A percentile compares a stretch with the other conserved stretches of the same genome.
These are phyloP conservation scores for Coprinellus micaceus DNA, from an alignment of 768 basidiomycete species.

Conservation along the genomic window DNA sequence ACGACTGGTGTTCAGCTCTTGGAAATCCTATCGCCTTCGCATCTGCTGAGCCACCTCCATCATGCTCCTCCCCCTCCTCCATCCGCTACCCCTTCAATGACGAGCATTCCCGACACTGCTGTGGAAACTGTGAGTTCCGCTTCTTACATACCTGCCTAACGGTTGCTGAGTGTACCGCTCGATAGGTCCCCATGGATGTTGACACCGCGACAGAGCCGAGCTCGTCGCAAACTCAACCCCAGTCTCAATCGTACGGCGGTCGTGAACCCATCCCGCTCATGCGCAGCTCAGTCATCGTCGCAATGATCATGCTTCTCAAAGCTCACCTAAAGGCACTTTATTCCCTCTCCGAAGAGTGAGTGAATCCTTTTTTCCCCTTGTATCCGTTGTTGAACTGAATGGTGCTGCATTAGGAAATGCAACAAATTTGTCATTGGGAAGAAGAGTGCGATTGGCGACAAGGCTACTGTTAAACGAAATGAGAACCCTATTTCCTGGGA, in stretches of 20 bases:
- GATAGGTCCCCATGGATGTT: constrained; percentile 19
- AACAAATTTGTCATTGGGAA: constrained; percentile 83
- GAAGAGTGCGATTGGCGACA: constrained; percentile 88
- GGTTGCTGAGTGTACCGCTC: not conserved
- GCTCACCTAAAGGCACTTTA: constrained; percentile 81
- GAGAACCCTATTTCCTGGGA: constrained; percentile 68
- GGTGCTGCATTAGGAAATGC: constrained; percentile 70
- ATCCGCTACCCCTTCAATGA: constrained; percentile 1
- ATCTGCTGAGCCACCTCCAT: constrained; percentile 62
- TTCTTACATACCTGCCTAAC: no score
- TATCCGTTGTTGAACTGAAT: not conserved
- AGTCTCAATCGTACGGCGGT: not conserved
- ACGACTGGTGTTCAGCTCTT: constrained; percentile 80
- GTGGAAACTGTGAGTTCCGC: constrained; percentile 11
- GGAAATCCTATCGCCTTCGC: constrained; percentile 66
- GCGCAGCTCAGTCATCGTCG: constrained; percentile 71
- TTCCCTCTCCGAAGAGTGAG: constrained; percentile 88
- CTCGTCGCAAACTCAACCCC: not conserved
- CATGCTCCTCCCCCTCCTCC: constrained; percentile 16
- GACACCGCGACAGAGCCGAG: not conserved
- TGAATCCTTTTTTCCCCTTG: constrained; percentile 9
- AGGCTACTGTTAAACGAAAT: constrained; percentile 61
- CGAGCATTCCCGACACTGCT: constrained; percentile 6
- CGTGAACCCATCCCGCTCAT: constrained; percentile 35
- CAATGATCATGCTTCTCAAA: constrained; percentile 86